Percentiles rank a stretch among this genome's conserved stretches.
These are phyloP conservation scores for Rutstroemia sp. DNA, from an alignment of 2,329 filamentous ascomycete species.

Conservation along the genomic window DNA sequence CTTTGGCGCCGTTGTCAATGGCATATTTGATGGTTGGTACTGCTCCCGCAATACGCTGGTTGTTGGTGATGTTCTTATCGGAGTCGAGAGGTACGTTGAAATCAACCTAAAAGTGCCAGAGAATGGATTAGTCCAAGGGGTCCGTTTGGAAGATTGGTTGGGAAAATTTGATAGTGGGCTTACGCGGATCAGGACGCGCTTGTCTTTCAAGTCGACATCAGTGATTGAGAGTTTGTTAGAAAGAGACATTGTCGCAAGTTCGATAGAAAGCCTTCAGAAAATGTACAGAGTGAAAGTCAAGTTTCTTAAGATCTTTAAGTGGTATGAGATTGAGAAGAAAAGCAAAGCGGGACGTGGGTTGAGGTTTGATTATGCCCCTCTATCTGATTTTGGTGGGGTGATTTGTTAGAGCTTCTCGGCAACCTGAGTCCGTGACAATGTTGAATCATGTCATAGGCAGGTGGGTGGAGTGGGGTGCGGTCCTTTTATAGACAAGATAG, in stretches of 20 bases:
- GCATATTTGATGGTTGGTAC: conserved; percentile 93
- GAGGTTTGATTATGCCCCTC: conserved; percentile 18
- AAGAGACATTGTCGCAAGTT: conserved; percentile 70
- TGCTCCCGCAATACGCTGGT: conserved; percentile 94
- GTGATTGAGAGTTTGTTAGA: conserved; percentile 96
- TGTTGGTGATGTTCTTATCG: conserved; percentile 93
- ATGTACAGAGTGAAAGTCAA: not conserved
- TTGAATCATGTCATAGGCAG: conserved; percentile 1
- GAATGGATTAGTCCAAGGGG: conserved; percentile 18
- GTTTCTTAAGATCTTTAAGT: not conserved
- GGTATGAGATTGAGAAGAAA: conserved; percentile 9
- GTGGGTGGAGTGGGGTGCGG: not conserved
- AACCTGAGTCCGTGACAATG: conserved; percentile 1
- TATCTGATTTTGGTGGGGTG: conserved; percentile 18
- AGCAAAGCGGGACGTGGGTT: conserved; percentile 16
- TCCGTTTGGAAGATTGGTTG: not conserved
- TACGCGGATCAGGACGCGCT: conserved; percentile 95
- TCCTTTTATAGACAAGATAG: not conserved
- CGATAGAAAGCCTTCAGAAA: not conserved
- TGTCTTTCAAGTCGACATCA: conserved; percentile 95
- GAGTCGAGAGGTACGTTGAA: conserved; percentile 98
- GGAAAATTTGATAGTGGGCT: conserved; percentile 32
- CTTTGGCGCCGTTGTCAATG: conserved; percentile 81
- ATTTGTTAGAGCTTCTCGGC: conserved; percentile 6
- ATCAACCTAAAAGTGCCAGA: conserved; percentile 62